These are phyloP conservation scores for Trichoderma koningii DNA, from an alignment of 2,329 filamentous ascomycete genomes.

Conservation along the genomic window DNA sequence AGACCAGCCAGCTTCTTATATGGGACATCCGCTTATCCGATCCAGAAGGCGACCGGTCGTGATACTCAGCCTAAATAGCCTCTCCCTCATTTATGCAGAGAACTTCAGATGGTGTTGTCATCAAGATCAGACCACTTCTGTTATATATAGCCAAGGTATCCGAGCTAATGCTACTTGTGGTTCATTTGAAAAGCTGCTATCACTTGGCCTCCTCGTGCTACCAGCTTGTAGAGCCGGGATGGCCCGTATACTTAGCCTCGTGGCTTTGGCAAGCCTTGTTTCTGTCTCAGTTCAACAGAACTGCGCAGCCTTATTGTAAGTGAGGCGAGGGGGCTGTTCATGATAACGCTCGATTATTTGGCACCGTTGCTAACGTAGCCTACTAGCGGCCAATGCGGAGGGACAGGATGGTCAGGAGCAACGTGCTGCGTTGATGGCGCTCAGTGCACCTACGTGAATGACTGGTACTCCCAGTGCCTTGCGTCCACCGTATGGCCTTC, in stretches of 20 bases:
- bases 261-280: slow-evolving; percentile 11
- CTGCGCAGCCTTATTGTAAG: slow-evolving; percentile 17
- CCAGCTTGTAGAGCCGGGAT: background rate
- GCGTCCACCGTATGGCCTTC: slow-evolving; percentile 9
- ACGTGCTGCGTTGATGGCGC: slow-evolving; percentile 14
- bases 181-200: background rate
- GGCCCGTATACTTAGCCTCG: slow-evolving; percentile 3
- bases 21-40: slow-evolving; percentile 12
- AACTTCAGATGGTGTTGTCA: background rate
- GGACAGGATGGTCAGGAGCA: slow-evolving; percentile 1
- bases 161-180: background rate
- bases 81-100: background rate
- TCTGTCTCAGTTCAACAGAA: slow-evolving; percentile 11
- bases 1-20: background rate
- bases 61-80: slow-evolving; percentile 22
- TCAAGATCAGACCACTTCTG: background rate
- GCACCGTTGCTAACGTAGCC: background rate
- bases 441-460: background rate
- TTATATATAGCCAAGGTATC: slow-evolving; percentile 7
- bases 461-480: slow-evolving; percentile 16
- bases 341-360: background rate
- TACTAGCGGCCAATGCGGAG: slow-evolving; percentile 19
- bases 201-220: background rate
- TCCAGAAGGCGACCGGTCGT: background rate
- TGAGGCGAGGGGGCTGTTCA: background rate